Conservation (phyloP, 257 asterid genomes). For the Scutellaria minor region DNA sequence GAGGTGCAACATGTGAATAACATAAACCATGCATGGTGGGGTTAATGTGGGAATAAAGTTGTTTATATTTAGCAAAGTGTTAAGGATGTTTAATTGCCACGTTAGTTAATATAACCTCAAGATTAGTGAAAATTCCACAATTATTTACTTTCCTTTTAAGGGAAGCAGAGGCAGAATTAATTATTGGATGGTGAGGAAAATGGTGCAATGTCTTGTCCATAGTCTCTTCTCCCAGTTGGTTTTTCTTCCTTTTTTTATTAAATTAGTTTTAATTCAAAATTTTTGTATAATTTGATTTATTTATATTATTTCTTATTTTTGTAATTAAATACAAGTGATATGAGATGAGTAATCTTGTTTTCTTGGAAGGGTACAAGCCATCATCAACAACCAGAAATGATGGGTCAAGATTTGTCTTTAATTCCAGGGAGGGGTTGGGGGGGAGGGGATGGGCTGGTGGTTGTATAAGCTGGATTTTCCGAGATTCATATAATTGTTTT, state of each 20-base stretch:
- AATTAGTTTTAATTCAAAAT: background rate
- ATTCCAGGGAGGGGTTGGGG: conserved; percentile 10
- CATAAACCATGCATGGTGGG: too few species aligned
- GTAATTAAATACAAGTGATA: background rate
- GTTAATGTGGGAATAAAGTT: too few species aligned
- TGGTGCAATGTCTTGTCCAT: conserved; percentile 36
- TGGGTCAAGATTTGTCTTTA: conserved; percentile 43
- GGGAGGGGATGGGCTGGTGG: conserved; percentile 34
- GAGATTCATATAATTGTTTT: conserved; percentile 20
- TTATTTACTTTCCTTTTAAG: too few species aligned
- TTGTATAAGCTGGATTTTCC: conserved; percentile 39
- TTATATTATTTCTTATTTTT: background rate
- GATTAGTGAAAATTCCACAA: too few species aligned
- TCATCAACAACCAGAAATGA: conserved; percentile 46
- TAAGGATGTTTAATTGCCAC: too few species aligned
- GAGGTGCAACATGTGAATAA: too few species aligned
- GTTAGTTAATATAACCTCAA: too few species aligned
- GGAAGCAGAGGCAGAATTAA: conserved; percentile 25
- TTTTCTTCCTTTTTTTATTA: background rate
- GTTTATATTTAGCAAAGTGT: too few species aligned
- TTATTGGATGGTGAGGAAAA: conserved; percentile 27
- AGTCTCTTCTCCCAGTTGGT: conserved; percentile 12
- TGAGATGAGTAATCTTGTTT: conserved; percentile 33
- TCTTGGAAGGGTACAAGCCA: conserved; percentile 37
- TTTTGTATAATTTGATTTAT: background rate